Percentiles rank a stretch among this genome's conserved stretches.
Evolutionary conservation across 2,329 filamentous ascomycete genomes (phyloP).

Genomic region (Ceratocystiopsis minuta): DNA sequence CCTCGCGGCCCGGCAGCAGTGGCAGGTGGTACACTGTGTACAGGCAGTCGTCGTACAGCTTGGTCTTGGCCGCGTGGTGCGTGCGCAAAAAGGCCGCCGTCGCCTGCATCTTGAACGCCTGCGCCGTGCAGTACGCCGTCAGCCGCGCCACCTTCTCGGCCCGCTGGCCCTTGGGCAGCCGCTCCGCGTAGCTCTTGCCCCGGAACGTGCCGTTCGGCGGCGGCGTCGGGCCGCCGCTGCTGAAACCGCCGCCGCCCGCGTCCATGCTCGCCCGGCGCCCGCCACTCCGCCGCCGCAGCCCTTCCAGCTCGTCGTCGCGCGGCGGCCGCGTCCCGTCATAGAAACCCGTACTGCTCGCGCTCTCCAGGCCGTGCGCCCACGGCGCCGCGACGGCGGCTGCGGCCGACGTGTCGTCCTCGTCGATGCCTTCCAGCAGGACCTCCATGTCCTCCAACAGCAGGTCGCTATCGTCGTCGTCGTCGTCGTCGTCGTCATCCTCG

Average conservation of each 20-base stretch:
- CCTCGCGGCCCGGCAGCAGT: constrained; percentile 66
- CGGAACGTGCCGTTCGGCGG: constrained; percentile 23
- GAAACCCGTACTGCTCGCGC: neutral
- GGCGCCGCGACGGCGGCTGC: constrained; percentile 8
- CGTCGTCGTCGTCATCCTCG: constrained; percentile 34
- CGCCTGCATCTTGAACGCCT: constrained; percentile 75
- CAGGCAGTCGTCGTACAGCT: constrained; percentile 92
- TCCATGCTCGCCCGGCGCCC: too few relatives aligned
- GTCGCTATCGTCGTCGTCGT: constrained; percentile 39
- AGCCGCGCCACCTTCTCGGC: constrained; percentile 76
- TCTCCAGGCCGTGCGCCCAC: neutral
- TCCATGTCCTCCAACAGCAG: constrained; percentile 18
- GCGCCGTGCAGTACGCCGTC: constrained; percentile 91
- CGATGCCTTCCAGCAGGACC: constrained; percentile 28
- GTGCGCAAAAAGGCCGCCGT: constrained; percentile 81
- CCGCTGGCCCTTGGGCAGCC: constrained; percentile 71
- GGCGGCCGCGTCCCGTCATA: constrained; percentile 31
- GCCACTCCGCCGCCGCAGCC: constrained; percentile 32
- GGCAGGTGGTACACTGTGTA: constrained; percentile 93
- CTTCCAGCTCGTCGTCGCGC: constrained; percentile 48
- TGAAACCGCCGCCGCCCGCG: too few relatives aligned
- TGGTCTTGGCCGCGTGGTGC: constrained; percentile 78
- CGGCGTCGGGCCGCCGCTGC: too few relatives aligned
- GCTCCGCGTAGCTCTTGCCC: constrained; percentile 85
- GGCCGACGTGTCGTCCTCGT: constrained; percentile 22